Evolutionary conservation across 139 green algal genomes (phyloP).

Genomic region (Tetradesmus obliquus): DNA sequence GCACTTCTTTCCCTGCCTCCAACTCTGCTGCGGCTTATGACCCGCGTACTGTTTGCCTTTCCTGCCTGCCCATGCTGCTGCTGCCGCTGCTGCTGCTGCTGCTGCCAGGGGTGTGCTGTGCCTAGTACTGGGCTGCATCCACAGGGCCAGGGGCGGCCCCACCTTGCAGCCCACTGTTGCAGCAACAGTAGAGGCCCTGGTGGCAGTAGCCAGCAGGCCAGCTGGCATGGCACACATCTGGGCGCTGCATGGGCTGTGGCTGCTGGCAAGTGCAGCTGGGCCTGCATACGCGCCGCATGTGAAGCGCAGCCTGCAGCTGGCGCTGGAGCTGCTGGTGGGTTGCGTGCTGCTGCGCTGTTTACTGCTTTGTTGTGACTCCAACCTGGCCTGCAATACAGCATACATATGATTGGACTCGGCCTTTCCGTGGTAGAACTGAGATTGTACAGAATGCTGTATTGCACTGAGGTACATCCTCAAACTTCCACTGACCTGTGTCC

Average conservation of each 20-base stretch:
- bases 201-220: constrained; percentile 65
- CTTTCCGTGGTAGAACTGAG: too few relatives aligned
- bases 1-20: too few relatives aligned
- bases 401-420: not conserved
- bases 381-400: not conserved
- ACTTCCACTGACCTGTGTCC: too few relatives aligned
- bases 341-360: not conserved
- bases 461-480: too few relatives aligned
- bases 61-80: not conserved
- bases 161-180: constrained; percentile 67
- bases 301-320: constrained; percentile 70
- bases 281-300: constrained; percentile 71
- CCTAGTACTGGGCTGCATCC: constrained; percentile 79
- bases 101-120: constrained; percentile 67
- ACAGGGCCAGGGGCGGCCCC: constrained; percentile 76
- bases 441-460: too few relatives aligned
- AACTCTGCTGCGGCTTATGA: not conserved
- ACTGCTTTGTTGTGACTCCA: not conserved
- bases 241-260: constrained; percentile 87
- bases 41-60: too few relatives aligned
- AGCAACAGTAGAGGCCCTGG: constrained; percentile 63
- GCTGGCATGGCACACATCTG: constrained; percentile 64
- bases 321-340: constrained; percentile 69
- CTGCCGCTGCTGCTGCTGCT: constrained; percentile 7
- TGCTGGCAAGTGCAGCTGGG: constrained; percentile 79